A percentile compares a stretch with the other conserved stretches of the same genome.
Conservation (phyloP, 2,329 filamentous ascomycete genomes). For the Fusarium decemcellulare region DNA sequence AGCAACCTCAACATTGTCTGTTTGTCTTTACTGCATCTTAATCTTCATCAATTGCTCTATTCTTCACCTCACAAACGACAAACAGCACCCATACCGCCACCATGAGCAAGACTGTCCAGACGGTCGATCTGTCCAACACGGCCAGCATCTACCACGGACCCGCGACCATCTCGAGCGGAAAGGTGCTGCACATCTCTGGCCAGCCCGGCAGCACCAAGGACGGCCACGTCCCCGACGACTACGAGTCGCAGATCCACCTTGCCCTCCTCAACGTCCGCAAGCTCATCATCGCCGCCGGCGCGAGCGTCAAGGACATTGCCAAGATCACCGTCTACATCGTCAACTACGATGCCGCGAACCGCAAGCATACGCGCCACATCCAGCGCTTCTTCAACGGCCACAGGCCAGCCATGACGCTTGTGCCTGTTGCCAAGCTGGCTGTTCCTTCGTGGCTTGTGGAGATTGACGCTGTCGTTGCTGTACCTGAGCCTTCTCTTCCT, state of each 20-base stretch:
- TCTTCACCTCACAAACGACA: neutral
- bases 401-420: constrained; percentile 58
- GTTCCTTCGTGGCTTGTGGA: constrained; percentile 57
- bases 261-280: constrained; percentile 55
- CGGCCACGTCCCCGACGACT: constrained; percentile 52
- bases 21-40: neutral
- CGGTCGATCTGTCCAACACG: constrained; percentile 36
- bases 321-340: constrained; percentile 61
- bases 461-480: constrained; percentile 57
- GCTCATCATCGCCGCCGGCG: constrained; percentile 53
- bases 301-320: constrained; percentile 53
- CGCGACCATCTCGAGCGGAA: constrained; percentile 23
- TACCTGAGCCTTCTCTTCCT: constrained; percentile 24
- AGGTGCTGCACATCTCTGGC: constrained; percentile 51
- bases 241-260: constrained; percentile 58
- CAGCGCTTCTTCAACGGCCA: constrained; percentile 55
- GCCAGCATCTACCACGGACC: constrained; percentile 26
- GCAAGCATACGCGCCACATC: constrained; percentile 55
- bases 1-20: neutral
- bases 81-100: neutral
- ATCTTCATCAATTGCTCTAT: neutral
- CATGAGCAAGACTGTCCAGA: constrained; percentile 29
- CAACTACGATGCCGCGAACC: constrained; percentile 55
- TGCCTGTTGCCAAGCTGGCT: constrained; percentile 58
- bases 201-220: constrained; percentile 52